A percentile compares a stretch with the other conserved stretches of the same genome.
Conservation (phyloP, 192 early-diverging fungal genomes). For the Gonapodya prolifera region DNA sequence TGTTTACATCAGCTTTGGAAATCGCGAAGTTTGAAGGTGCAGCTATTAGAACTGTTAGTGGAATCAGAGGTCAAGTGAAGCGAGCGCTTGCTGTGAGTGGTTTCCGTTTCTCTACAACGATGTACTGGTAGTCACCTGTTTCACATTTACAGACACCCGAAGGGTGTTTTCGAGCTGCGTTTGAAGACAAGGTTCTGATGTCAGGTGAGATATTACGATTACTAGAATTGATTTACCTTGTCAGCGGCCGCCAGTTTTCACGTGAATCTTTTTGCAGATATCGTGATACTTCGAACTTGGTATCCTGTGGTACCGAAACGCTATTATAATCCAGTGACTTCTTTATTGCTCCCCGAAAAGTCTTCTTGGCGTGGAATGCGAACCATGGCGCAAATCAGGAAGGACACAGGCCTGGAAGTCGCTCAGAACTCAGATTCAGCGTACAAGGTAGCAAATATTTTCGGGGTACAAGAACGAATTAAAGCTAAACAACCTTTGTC, state of each 20-base stretch:
- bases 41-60: slow-evolving; percentile 85
- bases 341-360: slow-evolving; percentile 59
- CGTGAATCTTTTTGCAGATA: slow-evolving; percentile 56
- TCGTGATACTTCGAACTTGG: slow-evolving; percentile 95
- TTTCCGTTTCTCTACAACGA: neutral
- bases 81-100: slow-evolving; percentile 55
- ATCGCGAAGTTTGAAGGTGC: slow-evolving; percentile 99
- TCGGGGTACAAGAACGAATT: too few species aligned
- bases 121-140: too few species aligned
- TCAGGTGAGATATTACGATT: slow-evolving; percentile 64
- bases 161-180: slow-evolving; percentile 90
- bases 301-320: slow-evolving; percentile 88
- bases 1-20: slow-evolving; percentile 93
- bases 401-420: too few species aligned
- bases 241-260: too few species aligned
- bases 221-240: neutral
- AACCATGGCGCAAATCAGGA: too few species aligned
- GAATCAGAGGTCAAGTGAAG: slow-evolving; percentile 96
- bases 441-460: slow-evolving; percentile 78
- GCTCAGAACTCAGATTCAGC: slow-evolving; percentile 72
- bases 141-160: slow-evolving; percentile 70
- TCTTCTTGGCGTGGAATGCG: too few species aligned
- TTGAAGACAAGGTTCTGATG: slow-evolving; percentile 95
- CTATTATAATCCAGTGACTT: slow-evolving; percentile 95
- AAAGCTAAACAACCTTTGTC: too few species aligned